Base-by-base conservation (phyloP, 2,329 filamentous ascomycete genomes). In the Polytolypa hystricis region DNA sequence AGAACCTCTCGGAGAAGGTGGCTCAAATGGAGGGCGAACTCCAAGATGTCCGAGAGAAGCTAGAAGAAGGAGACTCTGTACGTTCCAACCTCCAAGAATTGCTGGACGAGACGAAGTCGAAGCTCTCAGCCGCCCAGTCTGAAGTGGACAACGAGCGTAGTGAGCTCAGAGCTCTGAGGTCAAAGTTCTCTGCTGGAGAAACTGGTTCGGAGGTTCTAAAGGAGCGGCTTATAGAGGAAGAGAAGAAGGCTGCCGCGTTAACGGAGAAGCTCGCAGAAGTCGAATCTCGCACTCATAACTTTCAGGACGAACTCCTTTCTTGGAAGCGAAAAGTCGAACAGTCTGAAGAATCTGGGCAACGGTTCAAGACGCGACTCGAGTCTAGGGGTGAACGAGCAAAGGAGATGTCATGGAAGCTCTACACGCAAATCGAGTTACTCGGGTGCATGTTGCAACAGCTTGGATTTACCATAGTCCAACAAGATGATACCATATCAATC, bases 341-440 rank as follows among this genome's bases (percentile, higher is more conserved):
- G 2, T 34, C 56, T 20, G 52, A 56, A 4, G 51, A 57, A 37
- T 47, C 49, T 14, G 55, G 57, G 37, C 48, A 56, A 15, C 49
- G 51, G 16, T 46, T 52, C 11, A 66, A 66, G 11, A 63, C 63
- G 16, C 74, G 78, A 34, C 74, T 84, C 31, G 77, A 85, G 29
- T 70, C 74, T 30, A 81, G 85, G 30, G 80, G 81, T 27, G 66
- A 70, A 35, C 79, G 79, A 43, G 79, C 84, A 4, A 85, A 84
- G 54, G 84, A 95, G 44, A 66, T 96, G 9, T 93, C 86, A 1
- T 81, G 86, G 50, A 77, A 79, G 38, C 68, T 95, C 3, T 93
- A 84, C 55, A 71, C 77, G 1, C 84, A 94, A 43, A 87, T 91
- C 43, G 83, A 93, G 47, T 79, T 84, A 16, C 68, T 95, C n/a